Base-by-base conservation (phyloP, 192 early-diverging fungal genomes). In the Coemansia sp. region DNA sequence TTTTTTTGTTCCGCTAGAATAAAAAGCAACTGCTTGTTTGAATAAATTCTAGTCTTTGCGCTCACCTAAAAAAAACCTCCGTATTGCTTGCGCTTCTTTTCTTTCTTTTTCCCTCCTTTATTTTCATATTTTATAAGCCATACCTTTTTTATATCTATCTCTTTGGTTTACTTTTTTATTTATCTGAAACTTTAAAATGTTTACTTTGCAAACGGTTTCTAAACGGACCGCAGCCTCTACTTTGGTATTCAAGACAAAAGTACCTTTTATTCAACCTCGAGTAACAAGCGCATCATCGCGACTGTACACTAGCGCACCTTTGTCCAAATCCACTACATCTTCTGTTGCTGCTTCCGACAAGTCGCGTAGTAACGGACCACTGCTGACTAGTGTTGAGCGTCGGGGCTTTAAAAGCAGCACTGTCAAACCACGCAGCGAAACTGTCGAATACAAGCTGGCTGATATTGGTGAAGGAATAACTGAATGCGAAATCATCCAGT, bases 401-500 rank as follows among this genome's bases (percentile, higher is more conserved):
- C 74, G 82, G 10, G 50, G 50, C n/a, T 80, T 89, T 42, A 78
- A 82, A 11, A 58, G 73, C 9, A 78, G 80, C 0, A 26, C 58
- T 10, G 22, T 1, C 4, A 0, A 29, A 5, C 18, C 59, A 17
- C 20, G 34, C 11, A 52, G 67, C 15, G 81, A 68, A 17, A 67
- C 80, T 8, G 58, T 88, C 2, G 84, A 92, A 7, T 98, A 92
- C 73, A 65, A 88, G 35, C 76, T 98, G 34, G 96, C 96, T 0
- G 96, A 98, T 77, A 95, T 98, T 62, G 96, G 96, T 34, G 96
- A 98, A 67, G 96, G 96, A 43, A 98, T 96, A 53, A 93, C 92
- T 8, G 95, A 98, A 73, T 91, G 88, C 60, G 93, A 98, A 65
- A 70, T 98, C n/a, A 89, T 95, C 54, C 92, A 98, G 78, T 98